Base-by-base conservation (phyloP, 306 rosid species). In the Quercus wislizeni region DNA sequence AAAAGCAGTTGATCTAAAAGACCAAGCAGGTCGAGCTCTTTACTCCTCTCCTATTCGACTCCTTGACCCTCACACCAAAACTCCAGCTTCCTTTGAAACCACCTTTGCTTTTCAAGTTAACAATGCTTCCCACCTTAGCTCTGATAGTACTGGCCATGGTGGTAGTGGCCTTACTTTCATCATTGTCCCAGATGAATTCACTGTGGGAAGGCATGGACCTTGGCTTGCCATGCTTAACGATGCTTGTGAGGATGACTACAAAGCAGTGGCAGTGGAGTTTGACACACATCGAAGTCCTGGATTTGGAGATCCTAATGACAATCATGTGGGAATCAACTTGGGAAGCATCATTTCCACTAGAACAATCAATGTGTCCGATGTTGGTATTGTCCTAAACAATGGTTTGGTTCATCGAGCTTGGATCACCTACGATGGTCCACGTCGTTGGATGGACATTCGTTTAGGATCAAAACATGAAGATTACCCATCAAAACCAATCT, bases 221-320 rank as follows among this genome's bases (percentile, higher is more conserved):
- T 92, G 96, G 96, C 96, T 92, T 23, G 97, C 80, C 33, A 90
- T 92, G 97, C 88, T 92, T 65, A 92, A 92, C 74, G 97, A 92
- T 68, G 97, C 91, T 6, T 92, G 96, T 18, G 88, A 90, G 13
- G 87, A 77, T 3, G 84, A 87, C 17, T 92, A 92, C 74, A 90
- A 89, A 76, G 88, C 89, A 0, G 89, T 90, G 74, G 97, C 93
- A 0, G 75, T 92, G 0, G 97, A 92, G 12, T 92, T 92, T 30
- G 97, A 90, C 83, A 92, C 97, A 0, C 87, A 91, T 55, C 57
- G 2, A 76, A 92, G 81, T 15, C 92, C 88, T 0, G 93, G 89
- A 57, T 92, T 90, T 10, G 88, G 93, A 52, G 94, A 92, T 78
- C 93, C 97, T 1, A 92, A 90, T 72, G 97, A 92, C 63, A 92